Percentiles rank a stretch among this genome's conserved stretches.
These are phyloP conservation scores for Trypanosoma theileri DNA, from an alignment of 208 protist species.

Conservation along the genomic window DNA sequence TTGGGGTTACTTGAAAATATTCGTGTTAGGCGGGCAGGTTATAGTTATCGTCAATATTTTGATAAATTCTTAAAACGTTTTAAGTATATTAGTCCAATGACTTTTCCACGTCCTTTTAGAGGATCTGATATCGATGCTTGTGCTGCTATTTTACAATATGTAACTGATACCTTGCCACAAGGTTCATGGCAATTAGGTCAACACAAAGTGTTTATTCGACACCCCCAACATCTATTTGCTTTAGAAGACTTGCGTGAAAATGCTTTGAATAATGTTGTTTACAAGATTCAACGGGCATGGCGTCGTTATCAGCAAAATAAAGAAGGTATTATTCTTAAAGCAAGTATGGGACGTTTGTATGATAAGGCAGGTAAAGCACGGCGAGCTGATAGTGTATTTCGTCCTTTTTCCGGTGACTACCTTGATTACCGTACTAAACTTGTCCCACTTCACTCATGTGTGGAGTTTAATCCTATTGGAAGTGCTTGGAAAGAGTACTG, in stretches of 20 bases:
- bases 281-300: slow-evolving; percentile 88
- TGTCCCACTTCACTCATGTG: slow-evolving; percentile 31
- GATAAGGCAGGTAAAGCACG: slow-evolving; percentile 53
- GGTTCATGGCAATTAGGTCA: slow-evolving; percentile 79
- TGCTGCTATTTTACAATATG: slow-evolving; percentile 62
- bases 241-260: slow-evolving; percentile 89
- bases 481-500: slow-evolving; percentile 63
- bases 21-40: slow-evolving; percentile 91
- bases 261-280: slow-evolving; percentile 75
- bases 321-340: slow-evolving; percentile 55
- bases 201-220: slow-evolving; percentile 95
- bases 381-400: slow-evolving; percentile 77
- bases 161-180: slow-evolving; percentile 29
- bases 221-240: slow-evolving; percentile 86
- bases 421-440: slow-evolving; percentile 46
- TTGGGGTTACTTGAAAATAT: slow-evolving; percentile 95
- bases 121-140: slow-evolving; percentile 70
- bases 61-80: slow-evolving; percentile 94
- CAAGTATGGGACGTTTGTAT: slow-evolving; percentile 43
- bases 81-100: slow-evolving; percentile 67
- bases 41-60: slow-evolving; percentile 92
- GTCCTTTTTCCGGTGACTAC: slow-evolving; percentile 74
- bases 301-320: slow-evolving; percentile 62
- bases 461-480: slow-evolving; percentile 57
- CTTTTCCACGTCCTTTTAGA: slow-evolving; percentile 77